Conservation (phyloP, 2,329 filamentous ascomycete genomes). For the Neonectria punicea region DNA sequence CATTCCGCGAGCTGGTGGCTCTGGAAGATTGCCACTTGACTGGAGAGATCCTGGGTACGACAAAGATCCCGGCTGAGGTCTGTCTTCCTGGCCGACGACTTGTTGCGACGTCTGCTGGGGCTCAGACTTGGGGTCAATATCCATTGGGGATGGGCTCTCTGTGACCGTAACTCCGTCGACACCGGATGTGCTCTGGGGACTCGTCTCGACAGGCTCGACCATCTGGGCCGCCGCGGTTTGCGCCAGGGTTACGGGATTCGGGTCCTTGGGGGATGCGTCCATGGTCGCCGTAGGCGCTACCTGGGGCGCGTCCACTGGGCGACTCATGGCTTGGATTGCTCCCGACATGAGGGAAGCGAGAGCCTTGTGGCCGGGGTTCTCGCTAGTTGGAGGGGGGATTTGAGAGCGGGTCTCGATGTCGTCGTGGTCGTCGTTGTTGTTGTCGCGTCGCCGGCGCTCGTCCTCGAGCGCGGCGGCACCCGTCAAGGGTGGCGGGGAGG, state of each 20-base stretch:
- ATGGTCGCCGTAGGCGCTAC: slow-evolving; percentile 56
- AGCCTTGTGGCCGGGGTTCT: slow-evolving; percentile 64
- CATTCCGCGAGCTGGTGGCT: slow-evolving; percentile 62
- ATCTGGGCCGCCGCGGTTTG: slow-evolving; percentile 48
- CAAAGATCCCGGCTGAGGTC: slow-evolving; percentile 59
- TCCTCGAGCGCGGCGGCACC: slow-evolving; percentile 66
- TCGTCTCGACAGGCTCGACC: slow-evolving; percentile 54
- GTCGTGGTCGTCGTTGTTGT: slow-evolving; percentile 33
- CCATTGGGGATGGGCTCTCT: slow-evolving; percentile 64
- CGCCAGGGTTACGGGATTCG: slow-evolving; percentile 47
- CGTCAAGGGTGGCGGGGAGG: slow-evolving; percentile 60
- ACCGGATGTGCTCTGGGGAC: slow-evolving; percentile 57
- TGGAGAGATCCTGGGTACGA: slow-evolving; percentile 66
- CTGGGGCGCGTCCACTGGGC: slow-evolving; percentile 63
- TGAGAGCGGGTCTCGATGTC: slow-evolving; percentile 52
- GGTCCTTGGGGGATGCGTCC: slow-evolving; percentile 53
- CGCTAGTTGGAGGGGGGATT: slow-evolving; percentile 58
- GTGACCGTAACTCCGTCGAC: slow-evolving; percentile 57
- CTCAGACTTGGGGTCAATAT: slow-evolving; percentile 59
- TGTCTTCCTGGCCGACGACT: slow-evolving; percentile 62
- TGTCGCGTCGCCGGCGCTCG: slow-evolving; percentile 60
- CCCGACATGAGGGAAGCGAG: slow-evolving; percentile 66
- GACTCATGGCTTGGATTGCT: slow-evolving; percentile 63
- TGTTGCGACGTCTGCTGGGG: slow-evolving; percentile 50
- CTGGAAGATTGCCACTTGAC: slow-evolving; percentile 53